A percentile compares a stretch with the other conserved stretches of the same genome.
These are phyloP conservation scores for Rachicladosporium sp. DNA, from an alignment of 2,329 filamentous ascomycete genomes.

Conservation along the genomic window DNA sequence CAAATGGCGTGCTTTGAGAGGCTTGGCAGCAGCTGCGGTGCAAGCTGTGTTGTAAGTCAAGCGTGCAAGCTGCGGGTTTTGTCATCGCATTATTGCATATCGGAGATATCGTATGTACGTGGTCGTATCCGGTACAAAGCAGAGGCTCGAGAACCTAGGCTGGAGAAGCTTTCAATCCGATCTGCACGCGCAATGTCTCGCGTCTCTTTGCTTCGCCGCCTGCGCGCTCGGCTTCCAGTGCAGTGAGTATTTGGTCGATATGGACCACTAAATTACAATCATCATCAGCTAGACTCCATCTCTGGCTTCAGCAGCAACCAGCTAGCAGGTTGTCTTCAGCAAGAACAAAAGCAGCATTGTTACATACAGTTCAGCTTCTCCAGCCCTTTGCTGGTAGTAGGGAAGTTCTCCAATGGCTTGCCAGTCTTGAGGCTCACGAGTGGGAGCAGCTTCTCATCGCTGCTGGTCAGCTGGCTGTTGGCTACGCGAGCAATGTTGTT, in stretches of 20 bases:
- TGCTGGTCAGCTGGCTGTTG: constrained; percentile 19
- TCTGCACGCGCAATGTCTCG: constrained; percentile 19
- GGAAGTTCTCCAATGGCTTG: constrained; percentile 21
- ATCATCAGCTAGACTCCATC: background rate
- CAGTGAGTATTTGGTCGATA: constrained; percentile 18
- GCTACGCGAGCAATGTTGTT: constrained; percentile 23
- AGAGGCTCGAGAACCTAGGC: constrained; percentile 9
- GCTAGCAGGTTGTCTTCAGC: background rate
- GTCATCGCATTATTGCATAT: too few species aligned
- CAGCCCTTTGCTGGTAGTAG: constrained; percentile 18
- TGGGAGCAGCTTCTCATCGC: constrained; percentile 19
- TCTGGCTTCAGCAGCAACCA: too few species aligned
- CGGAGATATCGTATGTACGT: too few species aligned
- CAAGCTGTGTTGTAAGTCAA: too few species aligned
- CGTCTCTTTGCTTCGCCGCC: constrained; percentile 20
- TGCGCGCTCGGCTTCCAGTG: constrained; percentile 18
- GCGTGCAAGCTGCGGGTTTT: too few species aligned
- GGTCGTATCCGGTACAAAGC: too few species aligned
- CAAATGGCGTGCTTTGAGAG: too few species aligned
- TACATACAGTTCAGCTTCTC: constrained; percentile 18
- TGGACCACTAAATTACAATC: constrained; percentile 10
- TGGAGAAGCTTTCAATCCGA: constrained; percentile 21
- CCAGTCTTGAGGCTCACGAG: constrained; percentile 20
- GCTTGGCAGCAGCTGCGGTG: too few species aligned
- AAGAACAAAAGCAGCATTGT: background rate